These are phyloP conservation scores for Pestalotiopsis sp. DNA, from an alignment of 2,329 filamentous ascomycete genomes.

Conservation along the genomic window DNA sequence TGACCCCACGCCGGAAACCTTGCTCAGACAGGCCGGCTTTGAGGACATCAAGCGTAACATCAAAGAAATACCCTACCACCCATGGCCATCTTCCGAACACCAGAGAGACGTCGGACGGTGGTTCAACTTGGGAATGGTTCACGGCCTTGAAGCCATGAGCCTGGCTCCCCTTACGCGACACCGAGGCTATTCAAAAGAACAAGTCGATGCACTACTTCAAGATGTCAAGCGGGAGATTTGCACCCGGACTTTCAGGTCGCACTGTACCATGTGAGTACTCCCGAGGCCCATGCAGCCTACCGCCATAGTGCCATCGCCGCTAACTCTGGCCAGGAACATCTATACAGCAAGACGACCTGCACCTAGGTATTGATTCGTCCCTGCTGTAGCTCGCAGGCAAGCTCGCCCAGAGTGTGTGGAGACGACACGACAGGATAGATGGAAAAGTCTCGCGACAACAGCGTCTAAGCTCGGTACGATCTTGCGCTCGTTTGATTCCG, in stretches of 20 bases:
- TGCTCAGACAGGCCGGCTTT: slow-evolving; percentile 74
- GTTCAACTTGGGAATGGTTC: slow-evolving; percentile 79
- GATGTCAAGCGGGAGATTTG: slow-evolving; percentile 71
- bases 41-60: slow-evolving; percentile 74
- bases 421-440: not conserved
- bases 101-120: slow-evolving; percentile 74
- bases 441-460: not conserved
- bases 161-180: slow-evolving; percentile 72
- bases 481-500: not conserved
- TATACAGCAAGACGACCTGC: slow-evolving; percentile 4
- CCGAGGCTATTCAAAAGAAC: slow-evolving; percentile 59
- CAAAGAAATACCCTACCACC: slow-evolving; percentile 72
- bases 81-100: slow-evolving; percentile 68
- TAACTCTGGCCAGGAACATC: slow-evolving; percentile 8
- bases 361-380: not conserved
- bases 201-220: slow-evolving; percentile 64
- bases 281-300: slow-evolving; percentile 3
- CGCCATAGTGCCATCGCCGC: not conserved
- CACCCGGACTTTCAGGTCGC: slow-evolving; percentile 68
- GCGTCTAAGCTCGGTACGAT: not conserved
- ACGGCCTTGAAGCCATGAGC: slow-evolving; percentile 73
- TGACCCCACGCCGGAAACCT: slow-evolving; percentile 53
- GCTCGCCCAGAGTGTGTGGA: not conserved
- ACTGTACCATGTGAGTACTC: slow-evolving; percentile 73
- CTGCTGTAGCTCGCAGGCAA: not conserved